Base-by-base conservation (phyloP, 352 stramenopile species). In the Globisporangium parvum region DNA sequence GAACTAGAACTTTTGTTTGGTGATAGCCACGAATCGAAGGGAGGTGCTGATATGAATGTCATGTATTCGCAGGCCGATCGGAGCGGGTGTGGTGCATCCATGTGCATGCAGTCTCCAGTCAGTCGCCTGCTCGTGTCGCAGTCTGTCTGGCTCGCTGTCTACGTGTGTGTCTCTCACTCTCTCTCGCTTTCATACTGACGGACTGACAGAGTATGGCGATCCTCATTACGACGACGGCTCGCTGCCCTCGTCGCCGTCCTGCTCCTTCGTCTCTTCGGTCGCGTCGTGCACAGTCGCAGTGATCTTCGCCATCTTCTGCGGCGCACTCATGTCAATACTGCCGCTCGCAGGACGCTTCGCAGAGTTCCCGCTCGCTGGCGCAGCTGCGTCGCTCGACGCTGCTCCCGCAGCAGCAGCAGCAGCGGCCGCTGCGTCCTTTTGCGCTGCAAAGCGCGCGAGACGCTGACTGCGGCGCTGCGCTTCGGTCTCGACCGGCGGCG, bases 381-480 rank as follows among this genome's bases (percentile, higher is more conserved):
- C 21, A 15, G 53, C 52, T 14, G 60, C 8, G 56, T 39, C 28
- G 57, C 11, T 63, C 33, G 54, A 49, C 47, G 45, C 35, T 40
- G 54, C 15, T 21, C 54, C 33, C 33, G 50, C 63, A 28, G 47
- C 60, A 59, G 60, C 55, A 33, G 23, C 37, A 39, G 50, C 50
- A 15, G 50, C 50, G 8, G 20, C 50, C 1, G 50, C 50, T n/a
- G 50, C 50, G 12, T 41, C 50, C 1, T 35, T 46, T 6, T 50
- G 47, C 9, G 55, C 48, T 2, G 62, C 65, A 65, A 82, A 82
- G 15, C 73, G 73, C 21, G 70, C 73, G 17, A 82, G 73, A 14
- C 73, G 73, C 53, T 82, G 73, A 52, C 64, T 82, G 40, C 73
- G 73, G 50, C 69, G 69, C 31, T 77, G 62, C 9, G 64, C 47